Base-by-base conservation (phyloP, 1,284 basidiomycete genomes). In the Wallemia mellicola region DNA sequence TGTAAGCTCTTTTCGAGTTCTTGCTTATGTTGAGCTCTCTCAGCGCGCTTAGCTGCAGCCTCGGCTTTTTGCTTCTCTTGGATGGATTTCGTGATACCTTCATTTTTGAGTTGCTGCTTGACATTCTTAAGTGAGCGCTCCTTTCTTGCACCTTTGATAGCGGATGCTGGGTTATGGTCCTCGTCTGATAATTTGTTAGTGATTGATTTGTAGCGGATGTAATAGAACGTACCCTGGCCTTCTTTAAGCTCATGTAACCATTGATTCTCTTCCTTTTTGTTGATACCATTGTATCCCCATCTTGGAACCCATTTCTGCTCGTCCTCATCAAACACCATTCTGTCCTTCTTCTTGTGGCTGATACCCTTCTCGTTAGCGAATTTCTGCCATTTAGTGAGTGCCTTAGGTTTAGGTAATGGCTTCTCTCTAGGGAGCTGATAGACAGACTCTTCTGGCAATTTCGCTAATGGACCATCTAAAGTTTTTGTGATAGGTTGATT, bases 361-460 rank as follows among this genome's bases (percentile, higher is more conserved):
- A 98, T 98, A 28, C 94, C 94, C 74, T 95, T 96, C 54, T 84
- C 81, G 60, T 81, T 80, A 17, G 92, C 92, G 67, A 96, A 98
- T 62, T 80, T 77, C 73, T 96, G 86, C 94, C 94, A 98, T 70
- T 95, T 98, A 17, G 92, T 96, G 58, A 78, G 78, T 2, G 84
- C 82, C 71, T 92, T 94, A 2, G 84, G 82, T 67, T 89, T 91
- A 0, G 92, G 92, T 25, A 96, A 73, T 1, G 84, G 84, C 70
- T 99, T 98, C 55, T 89, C 78, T 28, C 92, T 79, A 0, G 92
- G 92, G 1, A 96, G 76, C 57, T 74, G 73, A 30, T 81, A 85
- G 2, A 74, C 78, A 2, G 86, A 80, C 1, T 48, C 38, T 5
- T 79, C 69, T 0, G 92, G 89, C 2, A 95, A 79, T 61, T 79